Percentiles rank a stretch among this genome's conserved stretches.
These are phyloP conservation scores for Euphrasia arctica DNA, from an alignment of 305 asterid genomes.

Conservation along the genomic window DNA sequence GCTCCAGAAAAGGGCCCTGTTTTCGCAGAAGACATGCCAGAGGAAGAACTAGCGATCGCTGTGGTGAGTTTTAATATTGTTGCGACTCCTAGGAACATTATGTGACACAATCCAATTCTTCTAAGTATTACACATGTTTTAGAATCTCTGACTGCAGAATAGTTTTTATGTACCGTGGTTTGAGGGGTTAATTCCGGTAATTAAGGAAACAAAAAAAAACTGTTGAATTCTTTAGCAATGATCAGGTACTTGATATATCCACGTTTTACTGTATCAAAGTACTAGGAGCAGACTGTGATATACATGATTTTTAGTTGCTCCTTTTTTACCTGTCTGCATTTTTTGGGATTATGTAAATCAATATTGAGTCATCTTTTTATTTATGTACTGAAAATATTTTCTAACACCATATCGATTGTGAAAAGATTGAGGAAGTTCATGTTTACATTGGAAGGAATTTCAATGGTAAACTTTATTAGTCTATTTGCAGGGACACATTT, in stretches of 20 bases:
- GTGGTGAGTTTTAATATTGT: constrained; percentile 50
- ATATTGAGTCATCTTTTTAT: constrained; percentile 9
- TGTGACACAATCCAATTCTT: constrained; percentile 5
- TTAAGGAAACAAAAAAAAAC: not conserved
- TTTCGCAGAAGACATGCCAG: constrained; percentile 98
- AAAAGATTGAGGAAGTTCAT: constrained; percentile 6
- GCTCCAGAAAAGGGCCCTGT: constrained; percentile 94
- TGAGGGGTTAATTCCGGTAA: constrained; percentile 7
- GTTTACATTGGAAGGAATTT: constrained; percentile 7
- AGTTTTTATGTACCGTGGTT: constrained; percentile 7
- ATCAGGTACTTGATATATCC: not conserved
- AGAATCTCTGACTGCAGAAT: constrained; percentile 1
- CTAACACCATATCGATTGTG: constrained; percentile 4
- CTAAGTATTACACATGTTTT: constrained; percentile 4
- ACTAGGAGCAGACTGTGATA: constrained; percentile 2
- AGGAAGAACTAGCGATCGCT: constrained; percentile 73
- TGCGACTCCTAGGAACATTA: constrained; percentile 13
- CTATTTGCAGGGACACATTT: not conserved
- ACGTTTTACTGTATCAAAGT: constrained; percentile 2
- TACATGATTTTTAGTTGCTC: not conserved
- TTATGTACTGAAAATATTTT: constrained; percentile 12
- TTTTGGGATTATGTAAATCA: constrained; percentile 12
- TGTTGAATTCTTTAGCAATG: constrained; percentile 9
- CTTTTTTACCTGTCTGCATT: constrained; percentile 8
- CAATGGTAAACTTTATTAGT: constrained; percentile 7